Evolutionary conservation across 352 stramenopile species (phyloP), one percentile per base, ranked within the genome.

Genomic region (Thalassiosira delicatula): DNA sequence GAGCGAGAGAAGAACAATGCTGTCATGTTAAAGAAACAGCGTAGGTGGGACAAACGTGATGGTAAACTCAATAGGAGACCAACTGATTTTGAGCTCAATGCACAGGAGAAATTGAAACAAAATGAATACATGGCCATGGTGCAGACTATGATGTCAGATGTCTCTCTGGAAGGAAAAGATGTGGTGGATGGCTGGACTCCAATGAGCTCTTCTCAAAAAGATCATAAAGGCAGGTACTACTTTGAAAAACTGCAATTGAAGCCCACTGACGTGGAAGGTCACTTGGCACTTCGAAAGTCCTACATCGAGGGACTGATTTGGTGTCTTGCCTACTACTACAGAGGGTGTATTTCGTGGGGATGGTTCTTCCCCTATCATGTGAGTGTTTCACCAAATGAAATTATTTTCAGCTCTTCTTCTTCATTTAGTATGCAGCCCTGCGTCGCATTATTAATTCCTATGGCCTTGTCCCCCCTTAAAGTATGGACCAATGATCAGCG

Each of bases 281-380:
- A 93, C 67, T 88, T 89, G 54, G 90, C 88, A 19, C 71, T 96
- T 19, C 95, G 95, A 75, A 87, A 90, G 35, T 92, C 94, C 0
- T 99, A 99, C 87, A 96, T 99, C 32, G 94, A 98, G 87, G 98
- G 98, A 17, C 88, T 99, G 25, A 98, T 96, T 86, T 99, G 98
- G 98, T 97, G 99, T 12, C 98, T 99, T 95, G 95, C 95, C 70
- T 99, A 99, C 87, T 99, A 99, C 85, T 99, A 99, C 90, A 80
- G 92, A 46, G 98, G 98, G 0, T 96, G 96, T 67, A 93, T 94
- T 59, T 98, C 95, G 3, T 99, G 98, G 98, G 96, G 95, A 29
- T 99, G 97, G 97, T 99, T 97, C 81, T 99, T 98, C 83, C 97
- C 97, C 2, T 99, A 98, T 83, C 98, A 99, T 88, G n/a, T n/a